A percentile compares a stretch with the other conserved stretches of the same genome.
These are phyloP conservation scores for Lichenothelia convexa DNA, from an alignment of 495 filamentous ascomycete genomes.

Conservation along the genomic window DNA sequence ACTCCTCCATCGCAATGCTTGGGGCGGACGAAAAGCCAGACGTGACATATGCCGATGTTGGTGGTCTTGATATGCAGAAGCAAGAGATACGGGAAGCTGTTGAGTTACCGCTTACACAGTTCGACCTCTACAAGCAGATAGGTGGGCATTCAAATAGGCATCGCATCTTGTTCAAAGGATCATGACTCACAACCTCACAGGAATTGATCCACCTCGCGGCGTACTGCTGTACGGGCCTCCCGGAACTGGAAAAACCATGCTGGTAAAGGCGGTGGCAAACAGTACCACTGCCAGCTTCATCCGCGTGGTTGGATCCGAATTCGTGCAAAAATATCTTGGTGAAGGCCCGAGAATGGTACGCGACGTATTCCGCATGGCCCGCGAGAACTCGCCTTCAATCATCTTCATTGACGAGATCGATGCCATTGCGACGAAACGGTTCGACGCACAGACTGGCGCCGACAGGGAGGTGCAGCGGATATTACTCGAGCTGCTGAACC, in stretches of 20 bases:
- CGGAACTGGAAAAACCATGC: conserved; percentile 96
- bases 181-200: conserved; percentile 24
- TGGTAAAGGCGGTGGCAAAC: conserved; percentile 96
- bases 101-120: conserved; percentile 88
- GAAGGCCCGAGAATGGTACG: conserved; percentile 97
- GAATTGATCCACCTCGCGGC: conserved; percentile 92
- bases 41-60: conserved; percentile 94
- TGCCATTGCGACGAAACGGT: conserved; percentile 96
- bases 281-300: conserved; percentile 97
- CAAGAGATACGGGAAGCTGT: conserved; percentile 97
- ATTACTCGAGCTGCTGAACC: conserved; percentile 87
- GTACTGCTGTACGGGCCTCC: conserved; percentile 92
- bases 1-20: conserved; percentile 97
- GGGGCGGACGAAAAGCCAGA: conserved; percentile 93
- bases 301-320: conserved; percentile 92
- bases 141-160: too few species aligned
- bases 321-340: conserved; percentile 96
- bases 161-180: neutral
- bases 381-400: conserved; percentile 92
- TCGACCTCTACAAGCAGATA: conserved; percentile 96
- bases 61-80: conserved; percentile 98
- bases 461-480: conserved; percentile 98
- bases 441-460: conserved; percentile 93
- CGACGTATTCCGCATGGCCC: conserved; percentile 97
- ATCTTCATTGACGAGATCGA: conserved; percentile 99